Evolutionary conservation across 2,329 filamentous ascomycete genomes (phyloP), one percentile per base, ranked within the genome.

Genomic region (Cercospora brassicicola): DNA sequence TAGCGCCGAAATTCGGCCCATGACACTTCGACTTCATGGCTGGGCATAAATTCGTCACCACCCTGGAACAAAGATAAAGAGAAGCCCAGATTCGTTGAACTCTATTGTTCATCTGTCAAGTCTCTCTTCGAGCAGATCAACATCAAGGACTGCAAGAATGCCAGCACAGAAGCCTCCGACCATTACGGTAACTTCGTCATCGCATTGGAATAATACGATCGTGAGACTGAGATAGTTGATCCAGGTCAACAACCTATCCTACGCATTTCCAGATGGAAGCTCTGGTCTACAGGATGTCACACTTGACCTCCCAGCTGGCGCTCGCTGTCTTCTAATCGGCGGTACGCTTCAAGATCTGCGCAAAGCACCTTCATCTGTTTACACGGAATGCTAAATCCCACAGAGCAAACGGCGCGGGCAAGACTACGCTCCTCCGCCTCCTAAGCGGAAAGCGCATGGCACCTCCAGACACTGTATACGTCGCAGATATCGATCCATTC

Each of bases 391-490:
- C 73, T 75, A 74, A 73, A 76, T 77, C 73, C 73, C 55, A 68
- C 72, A 72, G 73, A 89, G 88, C 95, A 79, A 99, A 99, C 80
- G 95, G 95, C 71, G 94, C 95, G 20, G 95, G 95, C 73, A 99
- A 99, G 83, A 98, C 95, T 8, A 99, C 95, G 0, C 89, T 99
- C 66, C 90, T 99, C 57, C 94, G 94, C 68, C 91, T 99, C 55
- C 89, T 99, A 68, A 93, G 94, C 18, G 95, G 95, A 78, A 98
- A 98, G 84, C 93, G 94, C 66, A 91, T 99, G 76, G 91, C 94
- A 0, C 94, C 95, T 0, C 82, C 84, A 63, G 84, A 86, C 77
- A 89, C 89, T 72, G 91, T 99, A 79, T 84, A 83, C 75, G 90
- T 99, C 70, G 90, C 88, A 59, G 92, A 91, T 71, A 88, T 92